Evolutionary conservation across 148 eudicot species (phyloP).

Genomic region (Vaccinium darrowii): DNA sequence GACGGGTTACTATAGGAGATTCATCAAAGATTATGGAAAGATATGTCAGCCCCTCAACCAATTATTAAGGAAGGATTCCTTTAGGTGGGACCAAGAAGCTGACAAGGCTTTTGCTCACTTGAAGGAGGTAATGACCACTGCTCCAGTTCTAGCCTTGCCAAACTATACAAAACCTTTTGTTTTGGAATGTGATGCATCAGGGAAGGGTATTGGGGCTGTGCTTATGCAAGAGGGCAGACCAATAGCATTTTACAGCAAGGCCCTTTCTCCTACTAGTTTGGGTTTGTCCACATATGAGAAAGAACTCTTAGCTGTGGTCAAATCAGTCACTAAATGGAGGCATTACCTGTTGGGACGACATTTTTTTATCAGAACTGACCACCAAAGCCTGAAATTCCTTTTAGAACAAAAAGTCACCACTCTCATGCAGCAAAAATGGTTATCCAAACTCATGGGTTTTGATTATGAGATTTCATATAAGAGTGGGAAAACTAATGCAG

Average conservation of each 20-base stretch:
- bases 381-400: neutral
- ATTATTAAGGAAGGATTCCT: neutral
- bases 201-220: neutral
- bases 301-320: neutral
- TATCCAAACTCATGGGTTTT: neutral
- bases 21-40: neutral
- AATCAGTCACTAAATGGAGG: neutral
- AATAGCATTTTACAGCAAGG: neutral
- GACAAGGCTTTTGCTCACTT: neutral
- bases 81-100: neutral
- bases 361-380: neutral
- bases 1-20: neutral
- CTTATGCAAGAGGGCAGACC: neutral
- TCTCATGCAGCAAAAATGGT: neutral
- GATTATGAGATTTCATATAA: neutral
- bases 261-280: neutral
- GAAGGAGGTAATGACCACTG: neutral
- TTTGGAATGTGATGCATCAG: neutral
- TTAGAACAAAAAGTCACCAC: neutral
- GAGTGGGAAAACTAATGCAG: neutral
- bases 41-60: neutral
- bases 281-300: neutral
- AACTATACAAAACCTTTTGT: neutral
- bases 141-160: neutral
- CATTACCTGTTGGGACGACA: neutral